These are phyloP conservation scores for Silybum marianum DNA, from an alignment of 129 eudicot species.

Conservation along the genomic window DNA sequence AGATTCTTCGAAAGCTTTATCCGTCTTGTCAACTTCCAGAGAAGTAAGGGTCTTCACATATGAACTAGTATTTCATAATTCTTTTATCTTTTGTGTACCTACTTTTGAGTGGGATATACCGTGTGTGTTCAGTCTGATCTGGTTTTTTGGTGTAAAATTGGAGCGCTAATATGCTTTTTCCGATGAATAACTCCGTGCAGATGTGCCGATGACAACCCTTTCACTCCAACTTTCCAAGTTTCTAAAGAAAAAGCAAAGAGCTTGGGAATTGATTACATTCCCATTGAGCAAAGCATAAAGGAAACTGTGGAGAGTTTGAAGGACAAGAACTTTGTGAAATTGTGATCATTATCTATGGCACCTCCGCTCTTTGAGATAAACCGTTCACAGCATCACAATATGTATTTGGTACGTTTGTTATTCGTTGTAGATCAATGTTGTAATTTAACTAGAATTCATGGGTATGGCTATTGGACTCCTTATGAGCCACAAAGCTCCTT, in stretches of 20 bases:
- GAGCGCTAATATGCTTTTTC: background rate
- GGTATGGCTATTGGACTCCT: too few relatives aligned
- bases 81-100: background rate
- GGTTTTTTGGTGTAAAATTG: background rate
- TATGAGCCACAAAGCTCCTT: too few relatives aligned
- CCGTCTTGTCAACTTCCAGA: constrained; percentile 54
- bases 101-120: too few relatives aligned
- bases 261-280: constrained; percentile 57
- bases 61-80: too few relatives aligned
- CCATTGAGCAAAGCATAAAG: constrained; percentile 51
- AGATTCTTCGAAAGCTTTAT: constrained; percentile 42
- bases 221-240: constrained; percentile 47
- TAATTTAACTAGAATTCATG: background rate
- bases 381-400: too few relatives aligned
- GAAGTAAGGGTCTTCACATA: constrained; percentile 37
- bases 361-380: too few relatives aligned
- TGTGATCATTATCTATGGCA: too few relatives aligned
- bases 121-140: background rate
- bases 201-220: constrained; percentile 69
- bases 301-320: constrained; percentile 74
- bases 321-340: constrained; percentile 46
- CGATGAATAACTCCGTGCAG: constrained; percentile 25
- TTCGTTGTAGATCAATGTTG: background rate
- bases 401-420: background rate
- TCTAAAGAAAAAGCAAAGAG: constrained; percentile 58